Percentiles rank a stretch among this genome's conserved stretches.
Conservation (phyloP, 208 protist genomes). For the Herpetomonas tarakana region DNA sequence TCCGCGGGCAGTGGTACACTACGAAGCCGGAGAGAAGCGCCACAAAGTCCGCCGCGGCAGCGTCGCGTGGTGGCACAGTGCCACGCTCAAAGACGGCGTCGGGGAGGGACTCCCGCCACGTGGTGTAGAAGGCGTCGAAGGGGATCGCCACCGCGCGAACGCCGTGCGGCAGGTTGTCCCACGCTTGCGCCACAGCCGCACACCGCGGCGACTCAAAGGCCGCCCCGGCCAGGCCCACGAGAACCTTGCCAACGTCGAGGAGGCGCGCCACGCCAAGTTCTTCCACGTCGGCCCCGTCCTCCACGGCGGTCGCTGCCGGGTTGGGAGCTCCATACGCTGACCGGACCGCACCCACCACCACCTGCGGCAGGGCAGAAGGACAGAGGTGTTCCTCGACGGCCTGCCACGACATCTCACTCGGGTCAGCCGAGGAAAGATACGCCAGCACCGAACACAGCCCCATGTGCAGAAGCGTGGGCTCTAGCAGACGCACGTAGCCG, state of each 20-base stretch:
- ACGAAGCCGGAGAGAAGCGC: constrained; percentile 33
- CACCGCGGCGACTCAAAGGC: constrained; percentile 25
- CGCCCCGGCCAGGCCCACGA: constrained; percentile 40
- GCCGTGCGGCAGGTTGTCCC: not conserved
- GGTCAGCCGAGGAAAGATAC: constrained; percentile 30
- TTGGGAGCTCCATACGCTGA: constrained; percentile 33
- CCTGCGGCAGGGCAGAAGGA: constrained; percentile 41
- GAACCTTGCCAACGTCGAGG: constrained; percentile 24
- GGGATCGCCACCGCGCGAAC: constrained; percentile 17
- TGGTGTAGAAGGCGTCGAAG: constrained; percentile 29
- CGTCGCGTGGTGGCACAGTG: constrained; percentile 10
- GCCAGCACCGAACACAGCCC: constrained; percentile 30
- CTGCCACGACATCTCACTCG: constrained; percentile 17
- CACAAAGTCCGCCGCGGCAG: constrained; percentile 16
- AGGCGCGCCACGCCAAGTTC: constrained; percentile 4
- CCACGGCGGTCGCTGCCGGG: not conserved
- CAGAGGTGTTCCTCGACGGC: constrained; percentile 37
- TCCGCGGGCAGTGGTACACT: constrained; percentile 13
- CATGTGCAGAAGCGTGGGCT: constrained; percentile 33
- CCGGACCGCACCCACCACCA: constrained; percentile 53
- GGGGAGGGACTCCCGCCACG: constrained; percentile 33
- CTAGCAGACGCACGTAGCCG: constrained; percentile 50
- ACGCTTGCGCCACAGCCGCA: too few relatives aligned
- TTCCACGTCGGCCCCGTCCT: not conserved
- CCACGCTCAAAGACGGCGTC: constrained; percentile 24